Base-by-base conservation (phyloP, 2,329 filamentous ascomycete species). In the Aurifilum marmelostoma region DNA sequence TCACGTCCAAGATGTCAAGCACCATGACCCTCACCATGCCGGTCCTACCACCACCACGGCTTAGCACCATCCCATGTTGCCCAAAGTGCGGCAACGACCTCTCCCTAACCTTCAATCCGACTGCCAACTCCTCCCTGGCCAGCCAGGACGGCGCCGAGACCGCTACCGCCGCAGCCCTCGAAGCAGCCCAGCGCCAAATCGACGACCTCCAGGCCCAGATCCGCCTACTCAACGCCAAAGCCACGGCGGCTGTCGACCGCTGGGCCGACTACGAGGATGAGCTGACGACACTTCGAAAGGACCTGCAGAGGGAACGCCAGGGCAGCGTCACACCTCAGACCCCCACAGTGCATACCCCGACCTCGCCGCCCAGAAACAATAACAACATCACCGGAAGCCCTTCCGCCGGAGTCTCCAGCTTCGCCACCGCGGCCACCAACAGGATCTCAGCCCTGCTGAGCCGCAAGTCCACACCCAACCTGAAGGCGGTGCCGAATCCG, bases 191-290 rank as follows among this genome's bases (percentile, higher is more conserved):
- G 76, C 81, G 84, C 71, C 84, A 88, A 75, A 90, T 92, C 75
- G 81, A 84, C 72, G 90, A 93, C 74, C 84, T 95, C 59, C 88
- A 94, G 78, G 84, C 86, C 47, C 91, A 94, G 75, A 88, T 94
- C 66, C 85, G 86, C 67, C 79, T 89, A 66, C 84, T 94, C 69
- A 92, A 89, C 77, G 84, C 91, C 73, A 93, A 92, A 79, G 90
- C 90, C 67, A 86, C 89, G 3, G 87, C 88, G 43, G 83, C 83
- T 77, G 85, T 88, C 71, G 86, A 89, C 78, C 86, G 85, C 76
- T 89, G 87, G 86, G 91, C 92, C 75, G 90, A 93, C 81, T 94
- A 93, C 83, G 92, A 95, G 80, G 91, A 93, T 79, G 91, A 94
- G 77, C 85, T 94, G 54, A 83, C 87, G 59, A 82, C 80, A 59